A percentile compares a stretch with the other conserved stretches of the same genome.
phyloP scores from a whole-genome alignment of 805 yeast species.

The Groenewaldozyma tartarivorans region DNA sequence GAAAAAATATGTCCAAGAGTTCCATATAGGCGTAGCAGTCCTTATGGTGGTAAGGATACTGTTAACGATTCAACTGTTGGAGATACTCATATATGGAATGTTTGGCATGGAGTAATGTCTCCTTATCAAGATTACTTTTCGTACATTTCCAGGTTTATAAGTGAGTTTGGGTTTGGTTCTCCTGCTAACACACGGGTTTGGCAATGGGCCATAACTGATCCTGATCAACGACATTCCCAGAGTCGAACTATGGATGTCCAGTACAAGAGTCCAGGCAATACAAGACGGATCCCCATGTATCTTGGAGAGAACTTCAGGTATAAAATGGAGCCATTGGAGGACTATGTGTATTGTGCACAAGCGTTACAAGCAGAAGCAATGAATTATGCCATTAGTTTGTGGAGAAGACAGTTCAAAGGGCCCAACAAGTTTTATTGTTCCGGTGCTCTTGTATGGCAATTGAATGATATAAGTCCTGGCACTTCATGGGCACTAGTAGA shows the following conservation, averaged over 20 bases:
- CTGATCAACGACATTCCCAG: slow-evolving; percentile 33
- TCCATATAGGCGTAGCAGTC: slow-evolving; percentile 10
- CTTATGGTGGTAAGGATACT: slow-evolving; percentile 16
- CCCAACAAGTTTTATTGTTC: slow-evolving; percentile 29
- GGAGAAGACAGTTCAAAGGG: slow-evolving; percentile 37
- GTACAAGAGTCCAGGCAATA: slow-evolving; percentile 39
- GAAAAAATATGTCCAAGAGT: slow-evolving; percentile 5
- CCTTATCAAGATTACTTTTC: slow-evolving; percentile 38
- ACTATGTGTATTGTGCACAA: slow-evolving; percentile 43
- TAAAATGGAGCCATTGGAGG: slow-evolving; percentile 26
- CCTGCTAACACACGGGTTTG: slow-evolving; percentile 32
- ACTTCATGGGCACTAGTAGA: slow-evolving; percentile 42
- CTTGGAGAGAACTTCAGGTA: slow-evolving; percentile 36
- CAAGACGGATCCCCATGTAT: slow-evolving; percentile 35
- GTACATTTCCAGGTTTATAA: slow-evolving; percentile 38
- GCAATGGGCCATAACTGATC: slow-evolving; percentile 29
- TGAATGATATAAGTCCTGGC: slow-evolving; percentile 44
- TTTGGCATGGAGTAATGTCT: slow-evolving; percentile 43
- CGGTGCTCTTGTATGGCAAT: slow-evolving; percentile 45
- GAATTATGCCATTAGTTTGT: slow-evolving; percentile 33
- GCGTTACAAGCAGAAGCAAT: slow-evolving; percentile 42
- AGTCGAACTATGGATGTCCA: slow-evolving; percentile 35
- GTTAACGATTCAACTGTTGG: slow-evolving; percentile 32
- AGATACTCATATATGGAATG: slow-evolving; percentile 45
- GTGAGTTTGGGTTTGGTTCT: slow-evolving; percentile 45